phyloP scores from a whole-genome alignment of 176 grass and related monocot genomes.

The Aegilops umbellulata region DNA sequence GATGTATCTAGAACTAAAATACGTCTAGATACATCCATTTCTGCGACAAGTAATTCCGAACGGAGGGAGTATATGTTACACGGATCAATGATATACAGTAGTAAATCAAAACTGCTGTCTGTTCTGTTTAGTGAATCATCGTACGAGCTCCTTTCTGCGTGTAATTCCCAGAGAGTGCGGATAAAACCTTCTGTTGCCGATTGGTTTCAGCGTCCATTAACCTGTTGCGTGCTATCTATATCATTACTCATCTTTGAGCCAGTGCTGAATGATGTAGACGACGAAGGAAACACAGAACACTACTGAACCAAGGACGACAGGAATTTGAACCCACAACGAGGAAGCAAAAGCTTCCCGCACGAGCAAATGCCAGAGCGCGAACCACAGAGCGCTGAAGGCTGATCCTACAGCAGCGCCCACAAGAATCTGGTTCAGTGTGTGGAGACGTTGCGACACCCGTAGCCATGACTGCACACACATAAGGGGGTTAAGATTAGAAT shows the following conservation, averaged over 20 bases:
- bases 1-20: no score
- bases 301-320: slow-evolving; percentile 45
- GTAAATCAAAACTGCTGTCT: background rate
- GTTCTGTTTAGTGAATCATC: background rate
- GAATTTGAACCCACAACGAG: slow-evolving; percentile 43
- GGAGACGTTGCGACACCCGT: slow-evolving; percentile 73
- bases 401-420: slow-evolving; percentile 65
- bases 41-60: no score
- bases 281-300: slow-evolving; percentile 38
- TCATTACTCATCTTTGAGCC: slow-evolving; percentile 52
- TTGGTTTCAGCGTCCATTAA: background rate
- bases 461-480: slow-evolving; percentile 69
- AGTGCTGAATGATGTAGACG: slow-evolving; percentile 48
- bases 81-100: background rate
- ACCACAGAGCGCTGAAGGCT: slow-evolving; percentile 47
- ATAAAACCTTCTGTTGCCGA: background rate
- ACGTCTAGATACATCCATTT: no score
- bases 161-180: background rate
- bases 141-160: background rate
- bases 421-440: slow-evolving; percentile 71
- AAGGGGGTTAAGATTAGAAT: slow-evolving; percentile 21
- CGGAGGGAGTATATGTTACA: background rate
- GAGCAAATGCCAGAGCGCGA: slow-evolving; percentile 65
- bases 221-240: background rate
- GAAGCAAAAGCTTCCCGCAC: slow-evolving; percentile 54